Conservation (phyloP, 1,284 basidiomycete genomes). For the Cryptococcus neoformans region DNA sequence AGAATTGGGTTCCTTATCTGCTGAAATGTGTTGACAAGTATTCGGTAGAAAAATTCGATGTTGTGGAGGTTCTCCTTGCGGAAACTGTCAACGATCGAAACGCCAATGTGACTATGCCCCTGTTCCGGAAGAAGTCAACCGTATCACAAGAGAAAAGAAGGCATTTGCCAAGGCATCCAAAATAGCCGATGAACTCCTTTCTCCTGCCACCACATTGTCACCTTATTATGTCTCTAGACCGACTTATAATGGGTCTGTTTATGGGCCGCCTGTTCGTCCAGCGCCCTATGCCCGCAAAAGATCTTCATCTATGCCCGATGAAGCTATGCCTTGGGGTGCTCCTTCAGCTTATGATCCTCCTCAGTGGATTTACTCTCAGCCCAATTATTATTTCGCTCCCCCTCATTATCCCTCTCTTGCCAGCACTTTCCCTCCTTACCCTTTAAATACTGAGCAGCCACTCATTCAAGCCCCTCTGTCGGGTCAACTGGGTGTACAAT, state of each 20-base stretch:
- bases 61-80: constrained; percentile 44
- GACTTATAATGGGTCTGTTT: not conserved
- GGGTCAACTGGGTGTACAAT: constrained; percentile 6
- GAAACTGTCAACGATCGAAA: constrained; percentile 45
- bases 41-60: constrained; percentile 47
- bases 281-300: constrained; percentile 21
- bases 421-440: too few relatives aligned
- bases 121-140: constrained; percentile 48
- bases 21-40: not conserved
- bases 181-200: constrained; percentile 7
- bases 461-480: too few relatives aligned
- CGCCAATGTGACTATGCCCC: constrained; percentile 46
- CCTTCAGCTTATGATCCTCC: constrained; percentile 7
- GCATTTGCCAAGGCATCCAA: constrained; percentile 40
- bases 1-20: not conserved
- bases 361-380: not conserved
- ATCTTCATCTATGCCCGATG: not conserved
- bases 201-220: constrained; percentile 20
- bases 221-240: constrained; percentile 33
- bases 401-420: too few relatives aligned
- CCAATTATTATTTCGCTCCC: too few relatives aligned
- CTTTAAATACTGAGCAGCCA: too few relatives aligned
- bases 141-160: constrained; percentile 45
- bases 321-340: not conserved
- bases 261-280: constrained; percentile 21